Conservation (phyloP, 225 moss, liverwort and hornwort genomes). For the Bryum argenteum region DNA sequence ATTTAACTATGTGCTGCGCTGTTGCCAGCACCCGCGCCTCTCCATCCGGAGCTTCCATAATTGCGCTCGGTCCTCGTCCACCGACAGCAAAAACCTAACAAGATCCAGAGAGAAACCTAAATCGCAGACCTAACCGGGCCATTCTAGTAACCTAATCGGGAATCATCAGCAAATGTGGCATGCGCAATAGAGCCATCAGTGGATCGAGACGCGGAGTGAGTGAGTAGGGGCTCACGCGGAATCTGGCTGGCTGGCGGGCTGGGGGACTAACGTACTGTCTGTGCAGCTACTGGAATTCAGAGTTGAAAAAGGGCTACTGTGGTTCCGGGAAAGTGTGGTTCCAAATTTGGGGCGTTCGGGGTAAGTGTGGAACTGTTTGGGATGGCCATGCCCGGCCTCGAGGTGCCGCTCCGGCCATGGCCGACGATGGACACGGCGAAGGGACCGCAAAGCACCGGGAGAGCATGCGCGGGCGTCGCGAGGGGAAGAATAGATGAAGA, state of each 20-base stretch:
- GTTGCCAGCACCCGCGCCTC: conserved; percentile 95
- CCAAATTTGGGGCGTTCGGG: neutral
- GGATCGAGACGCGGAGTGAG: conserved; percentile 6
- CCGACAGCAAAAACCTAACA: conserved; percentile 9
- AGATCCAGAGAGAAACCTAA: conserved; percentile 5
- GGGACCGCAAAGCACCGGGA: conserved; percentile 10
- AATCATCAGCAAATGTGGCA: neutral
- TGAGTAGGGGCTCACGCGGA: neutral
- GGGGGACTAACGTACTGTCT: conserved; percentile 11
- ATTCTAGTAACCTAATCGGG: conserved; percentile 18
- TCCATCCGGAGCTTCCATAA: conserved; percentile 85
- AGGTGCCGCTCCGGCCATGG: conserved; percentile 9
- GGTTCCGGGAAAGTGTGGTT: conserved; percentile 5
- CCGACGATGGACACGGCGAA: conserved; percentile 9
- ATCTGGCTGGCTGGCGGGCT: neutral
- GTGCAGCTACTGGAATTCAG: conserved; percentile 5
- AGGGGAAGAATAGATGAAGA: neutral
- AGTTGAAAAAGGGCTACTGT: conserved; percentile 8
- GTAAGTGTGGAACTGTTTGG: neutral
- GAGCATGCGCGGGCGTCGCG: neutral
- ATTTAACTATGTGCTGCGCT: conserved; percentile 92
- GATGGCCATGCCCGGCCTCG: neutral
- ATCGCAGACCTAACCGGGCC: conserved; percentile 18
- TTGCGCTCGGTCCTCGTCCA: neutral
- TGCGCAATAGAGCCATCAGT: neutral